A percentile compares a stretch with the other conserved stretches of the same genome.
Evolutionary conservation across 2,329 filamentous ascomycete species (phyloP).

Genomic region (Plenodomus tracheiphilus): DNA sequence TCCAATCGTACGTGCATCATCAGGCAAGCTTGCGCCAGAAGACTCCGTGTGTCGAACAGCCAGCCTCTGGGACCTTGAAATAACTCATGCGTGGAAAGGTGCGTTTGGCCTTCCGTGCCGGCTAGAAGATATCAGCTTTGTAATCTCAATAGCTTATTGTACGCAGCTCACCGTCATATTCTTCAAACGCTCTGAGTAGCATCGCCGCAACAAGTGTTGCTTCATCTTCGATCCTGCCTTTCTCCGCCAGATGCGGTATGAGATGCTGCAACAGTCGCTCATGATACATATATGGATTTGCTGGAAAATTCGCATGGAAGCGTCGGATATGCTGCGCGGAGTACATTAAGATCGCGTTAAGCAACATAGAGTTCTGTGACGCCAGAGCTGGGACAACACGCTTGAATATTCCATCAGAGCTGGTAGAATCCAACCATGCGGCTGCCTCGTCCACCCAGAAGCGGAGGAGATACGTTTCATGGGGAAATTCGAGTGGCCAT

Average conservation of each 20-base stretch:
- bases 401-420: conserved; percentile 13
- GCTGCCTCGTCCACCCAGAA: conserved; percentile 19
- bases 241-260: conserved; percentile 20
- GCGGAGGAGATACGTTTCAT: conserved; percentile 17
- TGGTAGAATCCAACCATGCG: conserved; percentile 16
- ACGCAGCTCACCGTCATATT: conserved; percentile 17
- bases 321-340: conserved; percentile 46
- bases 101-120: conserved; percentile 17
- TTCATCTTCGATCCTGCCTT: conserved; percentile 20
- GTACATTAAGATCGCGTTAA: conserved; percentile 45
- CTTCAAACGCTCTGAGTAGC: conserved; percentile 21
- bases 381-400: conserved; percentile 16
- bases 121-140: conserved; percentile 14
- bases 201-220: conserved; percentile 20
- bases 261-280: conserved; percentile 17
- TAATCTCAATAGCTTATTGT: neutral
- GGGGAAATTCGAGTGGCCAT: conserved; percentile 13
- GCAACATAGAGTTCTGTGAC: conserved; percentile 45
- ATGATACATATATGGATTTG: conserved; percentile 19
- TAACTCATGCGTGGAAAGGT: conserved; percentile 19
- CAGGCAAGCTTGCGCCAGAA: conserved; percentile 20
- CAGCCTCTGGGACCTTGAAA: conserved; percentile 17
- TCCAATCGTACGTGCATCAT: conserved; percentile 22
- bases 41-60: conserved; percentile 14
- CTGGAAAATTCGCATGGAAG: conserved; percentile 13